These are phyloP conservation scores for Colletotrichum phormii DNA, from an alignment of 2,329 filamentous ascomycete genomes.

Conservation along the genomic window DNA sequence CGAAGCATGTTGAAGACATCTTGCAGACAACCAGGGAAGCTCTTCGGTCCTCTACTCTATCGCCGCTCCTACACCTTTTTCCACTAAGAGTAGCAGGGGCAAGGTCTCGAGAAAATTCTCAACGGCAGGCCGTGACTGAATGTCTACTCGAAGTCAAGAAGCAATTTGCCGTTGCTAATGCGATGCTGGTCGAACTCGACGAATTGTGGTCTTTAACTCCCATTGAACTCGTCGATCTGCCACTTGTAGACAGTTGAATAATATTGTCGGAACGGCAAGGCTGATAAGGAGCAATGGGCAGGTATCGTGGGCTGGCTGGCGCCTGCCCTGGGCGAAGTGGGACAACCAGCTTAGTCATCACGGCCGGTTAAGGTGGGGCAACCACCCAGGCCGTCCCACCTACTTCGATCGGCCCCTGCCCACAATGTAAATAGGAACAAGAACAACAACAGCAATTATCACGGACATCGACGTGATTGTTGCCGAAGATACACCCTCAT, in stretches of 20 bases:
- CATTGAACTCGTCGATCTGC: neutral
- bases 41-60: constrained; percentile 41
- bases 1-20: constrained; percentile 42
- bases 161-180: constrained; percentile 20
- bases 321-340: too few relatives aligned
- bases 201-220: constrained; percentile 3
- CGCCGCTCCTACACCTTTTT: constrained; percentile 48
- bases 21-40: constrained; percentile 36
- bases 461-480: too few relatives aligned
- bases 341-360: too few relatives aligned
- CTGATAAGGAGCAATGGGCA: too few relatives aligned
- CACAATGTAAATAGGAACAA: too few relatives aligned
- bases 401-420: too few relatives aligned
- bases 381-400: too few relatives aligned
- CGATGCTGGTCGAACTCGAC: constrained; percentile 11
- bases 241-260: neutral
- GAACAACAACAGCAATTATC: too few relatives aligned
- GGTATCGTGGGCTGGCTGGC: too few relatives aligned
- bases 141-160: constrained; percentile 33
- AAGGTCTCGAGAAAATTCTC: constrained; percentile 40
- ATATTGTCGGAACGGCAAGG: too few relatives aligned
- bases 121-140: constrained; percentile 39
- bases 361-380: too few relatives aligned
- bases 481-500: too few relatives aligned
- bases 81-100: constrained; percentile 50